phyloP scores from a whole-genome alignment of 176 grass and related monocot species.

The Aegilops umbellulata region DNA sequence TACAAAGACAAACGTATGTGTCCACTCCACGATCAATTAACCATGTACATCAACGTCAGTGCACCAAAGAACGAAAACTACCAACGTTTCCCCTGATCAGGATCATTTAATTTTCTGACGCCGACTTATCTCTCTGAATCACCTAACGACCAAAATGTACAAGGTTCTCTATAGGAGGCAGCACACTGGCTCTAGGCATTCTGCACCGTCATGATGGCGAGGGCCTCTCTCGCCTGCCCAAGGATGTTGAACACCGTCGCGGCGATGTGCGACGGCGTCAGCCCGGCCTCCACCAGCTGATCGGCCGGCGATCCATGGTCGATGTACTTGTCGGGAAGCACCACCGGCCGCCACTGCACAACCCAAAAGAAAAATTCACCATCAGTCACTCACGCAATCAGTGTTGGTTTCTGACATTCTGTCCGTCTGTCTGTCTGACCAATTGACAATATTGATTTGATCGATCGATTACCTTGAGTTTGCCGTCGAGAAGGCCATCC shows the following conservation, averaged over 20 bases:
- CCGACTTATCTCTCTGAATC: not conserved
- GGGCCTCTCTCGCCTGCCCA: conserved; percentile 82
- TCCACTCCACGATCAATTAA: not conserved
- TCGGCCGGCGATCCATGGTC: conserved; percentile 85
- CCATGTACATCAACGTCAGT: not conserved
- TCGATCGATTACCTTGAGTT: conserved; percentile 48
- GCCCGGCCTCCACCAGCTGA: conserved; percentile 81
- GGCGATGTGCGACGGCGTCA: conserved; percentile 88
- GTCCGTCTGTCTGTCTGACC: not conserved
- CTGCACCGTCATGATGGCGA: conserved; percentile 70
- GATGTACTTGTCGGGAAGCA: conserved; percentile 90
- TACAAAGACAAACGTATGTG: not conserved
- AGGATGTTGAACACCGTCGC: conserved; percentile 93
- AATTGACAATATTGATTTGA: not conserved
- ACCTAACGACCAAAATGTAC: conserved; percentile 37
- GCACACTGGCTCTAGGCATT: conserved; percentile 11
- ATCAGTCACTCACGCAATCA: not conserved
- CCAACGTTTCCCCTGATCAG: not conserved
- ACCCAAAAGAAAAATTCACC: not conserved
- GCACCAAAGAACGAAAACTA: not conserved
- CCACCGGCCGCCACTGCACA: conserved; percentile 88
- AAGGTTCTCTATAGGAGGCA: conserved; percentile 1
- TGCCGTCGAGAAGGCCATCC: conserved; percentile 87
- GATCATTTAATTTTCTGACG: conserved; percentile 7
- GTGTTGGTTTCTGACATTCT: no score